These are phyloP conservation scores for Nakazawaea wickerhamii DNA, from an alignment of 805 yeast genomes.

Conservation along the genomic window DNA sequence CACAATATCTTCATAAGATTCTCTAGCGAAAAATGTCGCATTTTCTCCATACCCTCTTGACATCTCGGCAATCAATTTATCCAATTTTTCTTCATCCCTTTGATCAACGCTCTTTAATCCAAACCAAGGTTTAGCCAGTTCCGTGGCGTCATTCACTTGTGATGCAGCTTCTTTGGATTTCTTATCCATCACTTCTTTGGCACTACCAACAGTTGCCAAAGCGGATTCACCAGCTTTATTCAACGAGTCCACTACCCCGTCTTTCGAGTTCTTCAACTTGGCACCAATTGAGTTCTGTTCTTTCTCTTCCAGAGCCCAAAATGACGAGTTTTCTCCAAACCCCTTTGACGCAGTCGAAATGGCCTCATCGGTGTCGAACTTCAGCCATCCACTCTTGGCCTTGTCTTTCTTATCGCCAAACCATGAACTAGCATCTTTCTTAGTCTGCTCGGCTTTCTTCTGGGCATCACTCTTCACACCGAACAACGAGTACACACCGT, in stretches of 20 bases:
- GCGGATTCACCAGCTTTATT: conserved; percentile 7
- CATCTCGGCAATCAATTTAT: conserved; percentile 9
- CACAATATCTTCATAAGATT: conserved; percentile 8
- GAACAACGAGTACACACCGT: conserved; percentile 5
- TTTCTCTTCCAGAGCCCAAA: conserved; percentile 12
- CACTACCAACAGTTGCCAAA: conserved; percentile 2
- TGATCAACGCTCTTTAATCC: conserved; percentile 11
- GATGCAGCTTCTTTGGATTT: conserved; percentile 3
- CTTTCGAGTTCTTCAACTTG: conserved; percentile 2
- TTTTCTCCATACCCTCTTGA: conserved; percentile 13
- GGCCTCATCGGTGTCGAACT: conserved; percentile 1
- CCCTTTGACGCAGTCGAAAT: conserved; percentile 8
- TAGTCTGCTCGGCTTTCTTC: background rate
- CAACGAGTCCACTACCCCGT: conserved; percentile 2
- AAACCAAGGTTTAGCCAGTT: conserved; percentile 12
- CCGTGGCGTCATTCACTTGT: conserved; percentile 5
- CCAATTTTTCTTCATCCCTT: conserved; percentile 13
- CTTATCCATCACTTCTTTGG: conserved; percentile 6
- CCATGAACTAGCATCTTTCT: conserved; percentile 9
- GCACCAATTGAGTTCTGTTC: background rate
- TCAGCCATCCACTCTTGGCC: conserved; percentile 10
- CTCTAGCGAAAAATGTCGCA: conserved; percentile 12
- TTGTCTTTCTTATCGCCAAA: conserved; percentile 1
- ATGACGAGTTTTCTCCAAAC: conserved; percentile 11
- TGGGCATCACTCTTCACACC: background rate